Evolutionary conservation across 805 yeast species (phyloP), one percentile per base, ranked within the genome.

Genomic region (Candida easanensis): DNA sequence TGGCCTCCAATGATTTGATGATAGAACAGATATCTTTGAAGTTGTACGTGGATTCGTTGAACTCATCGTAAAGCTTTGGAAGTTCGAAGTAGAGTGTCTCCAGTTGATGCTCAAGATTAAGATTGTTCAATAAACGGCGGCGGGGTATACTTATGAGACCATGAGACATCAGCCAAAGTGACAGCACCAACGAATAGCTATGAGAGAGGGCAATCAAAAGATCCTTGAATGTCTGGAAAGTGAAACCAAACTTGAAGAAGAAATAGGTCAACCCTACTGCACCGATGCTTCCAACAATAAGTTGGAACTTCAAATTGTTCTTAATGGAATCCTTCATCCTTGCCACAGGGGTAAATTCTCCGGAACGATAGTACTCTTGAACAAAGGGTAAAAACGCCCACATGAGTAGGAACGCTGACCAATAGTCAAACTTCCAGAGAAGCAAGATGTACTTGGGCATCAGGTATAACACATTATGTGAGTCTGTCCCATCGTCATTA

Each of bases 131-230:
- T 49, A 65, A 56, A 4, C 58, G 49, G 41, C 66, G 60, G 44
- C 85, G 70, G 0, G 96, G 95, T 2, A 86, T 69, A 34, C 74
- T 72, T 15, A 85, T 75, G 38, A 85, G 63, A 0, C 96, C 95
- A 60, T 87, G 90, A 3, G 91, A 86, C 85, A 88, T 80, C 45
- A 88, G 65, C 91, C 93, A 86, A 18, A 85, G 71, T 2, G 91
- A 89, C 26, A 88, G 56, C 2, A 82, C 69, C 56, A 88, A 69
- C 0, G 95, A 77, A 60, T 87, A 88, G 17, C 84, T 80, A 59
- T 88, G 93, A 1, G 93, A 78, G 10, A 84, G 54, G 0, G 93
- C 90, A 48, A 88, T 83, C 16, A 84, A 71, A 63, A 88, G 72
- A 23, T 81, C 72, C 58, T 81, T 83, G 51, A 88, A 63, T 28